Conservation (phyloP, 2,329 filamentous ascomycete species). For the Colletotrichum sp. region DNA sequence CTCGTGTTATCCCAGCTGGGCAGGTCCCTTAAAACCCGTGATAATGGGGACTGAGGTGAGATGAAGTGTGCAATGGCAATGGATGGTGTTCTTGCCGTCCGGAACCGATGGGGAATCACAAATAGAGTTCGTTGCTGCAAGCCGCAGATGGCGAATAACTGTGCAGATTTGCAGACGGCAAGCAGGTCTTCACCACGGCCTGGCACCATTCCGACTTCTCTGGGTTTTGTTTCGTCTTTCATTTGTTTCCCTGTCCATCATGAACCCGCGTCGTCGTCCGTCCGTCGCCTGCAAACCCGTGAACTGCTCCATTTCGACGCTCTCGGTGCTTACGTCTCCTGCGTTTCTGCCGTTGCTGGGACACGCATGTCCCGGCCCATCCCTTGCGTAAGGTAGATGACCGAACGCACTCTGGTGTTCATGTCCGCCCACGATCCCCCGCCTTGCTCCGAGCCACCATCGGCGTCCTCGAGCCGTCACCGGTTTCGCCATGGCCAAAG, state of each 20-base stretch:
- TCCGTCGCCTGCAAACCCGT: not conserved
- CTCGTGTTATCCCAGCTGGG: not conserved
- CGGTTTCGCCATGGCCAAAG: not conserved
- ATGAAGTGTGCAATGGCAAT: not conserved
- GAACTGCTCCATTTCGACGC: not conserved
- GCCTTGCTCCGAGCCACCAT: not conserved
- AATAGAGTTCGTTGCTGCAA: not conserved
- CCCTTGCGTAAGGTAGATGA: not conserved
- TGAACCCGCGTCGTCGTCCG: not conserved
- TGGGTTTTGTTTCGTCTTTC: not conserved
- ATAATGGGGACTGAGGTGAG: not conserved
- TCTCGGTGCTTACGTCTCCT: not conserved
- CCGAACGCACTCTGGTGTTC: not conserved
- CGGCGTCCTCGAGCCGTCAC: conserved; percentile 1
- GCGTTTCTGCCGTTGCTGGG: conserved; percentile 3
- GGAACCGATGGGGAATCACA: not conserved
- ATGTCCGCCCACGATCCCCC: not conserved
- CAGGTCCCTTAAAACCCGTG: not conserved
- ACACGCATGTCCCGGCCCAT: not conserved
- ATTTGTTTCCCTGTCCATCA: not conserved
- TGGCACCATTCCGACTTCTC: not conserved
- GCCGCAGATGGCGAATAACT: conserved; percentile 1
- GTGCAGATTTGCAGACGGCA: not conserved
- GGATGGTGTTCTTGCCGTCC: not conserved
- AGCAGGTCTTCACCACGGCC: not conserved